Percentiles rank a stretch among this genome's conserved stretches.
phyloP scores from a whole-genome alignment of 169 alveolate genomes.

The Cyclospora cayetanensis region DNA sequence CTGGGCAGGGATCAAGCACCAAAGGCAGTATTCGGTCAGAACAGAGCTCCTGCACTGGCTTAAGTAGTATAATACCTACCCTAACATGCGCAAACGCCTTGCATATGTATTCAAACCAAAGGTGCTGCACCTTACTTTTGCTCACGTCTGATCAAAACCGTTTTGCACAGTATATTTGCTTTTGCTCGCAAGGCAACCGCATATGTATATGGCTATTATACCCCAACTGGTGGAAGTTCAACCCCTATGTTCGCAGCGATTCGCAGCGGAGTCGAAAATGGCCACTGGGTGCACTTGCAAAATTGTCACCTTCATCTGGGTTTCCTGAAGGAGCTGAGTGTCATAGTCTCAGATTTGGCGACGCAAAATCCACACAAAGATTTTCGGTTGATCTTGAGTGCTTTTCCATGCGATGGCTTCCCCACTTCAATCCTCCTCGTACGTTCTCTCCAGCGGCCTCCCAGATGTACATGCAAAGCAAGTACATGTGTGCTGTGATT shows the following conservation, averaged over 20 bases:
- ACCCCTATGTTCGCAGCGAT: conserved; percentile 76
- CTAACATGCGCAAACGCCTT: neutral
- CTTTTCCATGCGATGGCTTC: conserved; percentile 89
- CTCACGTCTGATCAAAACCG: neutral
- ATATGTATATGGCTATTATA: neutral
- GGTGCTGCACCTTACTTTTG: neutral
- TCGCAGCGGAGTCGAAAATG: conserved; percentile 86
- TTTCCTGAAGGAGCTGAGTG: conserved; percentile 93
- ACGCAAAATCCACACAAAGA: conserved; percentile 63
- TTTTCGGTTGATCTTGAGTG: conserved; percentile 93
- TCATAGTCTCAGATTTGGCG: conserved; percentile 84
- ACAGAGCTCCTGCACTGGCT: neutral
- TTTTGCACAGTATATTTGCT: neutral
- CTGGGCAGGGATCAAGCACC: conserved; percentile 83
- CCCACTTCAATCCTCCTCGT: conserved; percentile 80
- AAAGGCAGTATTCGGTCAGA: conserved; percentile 72
- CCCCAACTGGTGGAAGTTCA: neutral
- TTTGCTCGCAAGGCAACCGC: neutral
- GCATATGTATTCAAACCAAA: no score
- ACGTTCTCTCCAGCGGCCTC: conserved; percentile 6
- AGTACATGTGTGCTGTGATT: conserved; percentile 21
- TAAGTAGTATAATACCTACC: neutral
- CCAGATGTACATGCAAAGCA: conserved; percentile 23
- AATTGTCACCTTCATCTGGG: conserved; percentile 95
- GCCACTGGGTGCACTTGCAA: conserved; percentile 94